Conservation (phyloP, 192 early-diverging fungal species). For the Allomyces arbusculus region DNA sequence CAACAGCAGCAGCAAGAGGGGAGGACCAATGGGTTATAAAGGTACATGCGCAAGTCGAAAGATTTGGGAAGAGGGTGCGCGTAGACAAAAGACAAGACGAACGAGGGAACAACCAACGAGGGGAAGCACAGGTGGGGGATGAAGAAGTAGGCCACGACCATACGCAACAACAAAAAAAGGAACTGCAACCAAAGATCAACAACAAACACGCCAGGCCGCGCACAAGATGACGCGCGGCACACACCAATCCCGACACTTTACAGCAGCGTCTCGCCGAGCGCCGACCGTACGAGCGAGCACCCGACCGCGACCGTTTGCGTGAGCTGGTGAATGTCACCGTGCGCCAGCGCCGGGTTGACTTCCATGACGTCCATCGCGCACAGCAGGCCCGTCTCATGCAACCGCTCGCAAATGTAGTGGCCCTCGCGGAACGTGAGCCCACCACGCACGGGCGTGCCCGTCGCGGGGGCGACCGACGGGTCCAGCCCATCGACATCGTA, state of each 20-base stretch:
- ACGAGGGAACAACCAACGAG: no score
- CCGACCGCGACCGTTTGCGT: constrained; percentile 76
- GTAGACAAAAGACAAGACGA: no score
- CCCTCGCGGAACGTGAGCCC: constrained; percentile 60
- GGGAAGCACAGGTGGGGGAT: no score
- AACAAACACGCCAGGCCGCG: no score
- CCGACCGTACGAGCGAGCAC: constrained; percentile 67
- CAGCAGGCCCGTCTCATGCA: constrained; percentile 69
- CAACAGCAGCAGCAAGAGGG: no score
- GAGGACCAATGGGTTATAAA: no score
- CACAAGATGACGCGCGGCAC: no score
- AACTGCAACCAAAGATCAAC: no score
- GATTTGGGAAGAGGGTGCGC: no score
- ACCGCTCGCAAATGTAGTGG: constrained; percentile 85
- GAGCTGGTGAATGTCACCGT: constrained; percentile 34
- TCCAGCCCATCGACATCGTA: constrained; percentile 95
- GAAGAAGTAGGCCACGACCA: no score
- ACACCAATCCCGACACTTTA: constrained; percentile 8
- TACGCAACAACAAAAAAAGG: no score
- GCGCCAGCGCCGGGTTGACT: constrained; percentile 74
- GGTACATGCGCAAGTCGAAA: no score
- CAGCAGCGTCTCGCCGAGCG: constrained; percentile 63
- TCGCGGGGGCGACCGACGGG: constrained; percentile 79
- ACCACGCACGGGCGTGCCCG: constrained; percentile 7
- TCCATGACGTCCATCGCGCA: constrained; percentile 87